A percentile compares a stretch with the other conserved stretches of the same genome.
Conservation (phyloP, 164 flowering plant genomes). For the Tinospora cordifolia region DNA sequence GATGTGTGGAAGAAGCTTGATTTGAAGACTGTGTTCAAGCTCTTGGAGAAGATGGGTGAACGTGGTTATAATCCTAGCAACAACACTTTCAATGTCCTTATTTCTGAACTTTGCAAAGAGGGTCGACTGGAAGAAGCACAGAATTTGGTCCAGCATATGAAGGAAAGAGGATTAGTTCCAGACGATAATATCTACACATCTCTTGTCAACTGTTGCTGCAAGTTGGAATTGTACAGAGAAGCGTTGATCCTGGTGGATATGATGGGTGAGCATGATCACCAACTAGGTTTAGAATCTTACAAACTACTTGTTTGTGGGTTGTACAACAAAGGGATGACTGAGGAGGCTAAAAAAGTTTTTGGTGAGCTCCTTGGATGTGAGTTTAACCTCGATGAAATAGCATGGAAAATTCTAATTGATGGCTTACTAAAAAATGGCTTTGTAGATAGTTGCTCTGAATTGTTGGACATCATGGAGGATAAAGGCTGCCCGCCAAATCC, state of each 20-base stretch:
- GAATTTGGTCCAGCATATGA: slow-evolving; percentile 43
- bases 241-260: slow-evolving; percentile 37
- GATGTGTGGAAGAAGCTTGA: slow-evolving; percentile 59
- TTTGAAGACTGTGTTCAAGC: slow-evolving; percentile 29
- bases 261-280: slow-evolving; percentile 37
- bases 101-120: slow-evolving; percentile 53
- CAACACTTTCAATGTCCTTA: slow-evolving; percentile 42
- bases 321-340: slow-evolving; percentile 34
- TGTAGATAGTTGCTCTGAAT: slow-evolving; percentile 44
- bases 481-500: slow-evolving; percentile 42
- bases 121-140: slow-evolving; percentile 47
- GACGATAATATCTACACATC: slow-evolving; percentile 43
- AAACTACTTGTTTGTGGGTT: slow-evolving; percentile 63
- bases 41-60: slow-evolving; percentile 40
- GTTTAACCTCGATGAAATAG: slow-evolving; percentile 66
- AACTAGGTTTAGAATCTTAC: slow-evolving; percentile 48
- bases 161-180: slow-evolving; percentile 41
- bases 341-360: slow-evolving; percentile 46
- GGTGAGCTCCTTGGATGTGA: slow-evolving; percentile 37
- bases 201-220: slow-evolving; percentile 52
- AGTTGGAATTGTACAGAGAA: slow-evolving; percentile 37
- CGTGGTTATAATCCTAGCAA: slow-evolving; percentile 40
- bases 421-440: slow-evolving; percentile 60
- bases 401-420: slow-evolving; percentile 72
- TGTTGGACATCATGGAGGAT: slow-evolving; percentile 58